phyloP scores from a whole-genome alignment of 257 asterid species.

The Ophiorrhiza pumila region DNA sequence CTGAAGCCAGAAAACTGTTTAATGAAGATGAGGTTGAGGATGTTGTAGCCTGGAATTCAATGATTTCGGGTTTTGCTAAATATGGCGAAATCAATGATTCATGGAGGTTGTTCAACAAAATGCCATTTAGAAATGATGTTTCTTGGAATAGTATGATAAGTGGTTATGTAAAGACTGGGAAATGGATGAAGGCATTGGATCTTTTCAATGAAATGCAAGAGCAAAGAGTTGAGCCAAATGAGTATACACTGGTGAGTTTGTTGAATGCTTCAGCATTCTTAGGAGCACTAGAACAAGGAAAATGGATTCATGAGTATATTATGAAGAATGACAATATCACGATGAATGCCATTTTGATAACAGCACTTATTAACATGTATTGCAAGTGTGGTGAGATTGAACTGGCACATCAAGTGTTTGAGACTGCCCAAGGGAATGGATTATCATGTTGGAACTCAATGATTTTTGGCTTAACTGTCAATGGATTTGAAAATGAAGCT shows the following conservation, averaged over 20 bases:
- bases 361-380: slow-evolving; percentile 67
- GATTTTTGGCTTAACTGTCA: slow-evolving; percentile 66
- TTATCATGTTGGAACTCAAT: slow-evolving; percentile 69
- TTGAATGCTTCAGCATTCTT: slow-evolving; percentile 62
- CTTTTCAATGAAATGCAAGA: slow-evolving; percentile 49
- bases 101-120: slow-evolving; percentile 52
- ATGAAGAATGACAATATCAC: slow-evolving; percentile 28
- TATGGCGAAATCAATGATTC: slow-evolving; percentile 53
- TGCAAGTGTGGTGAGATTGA: slow-evolving; percentile 56
- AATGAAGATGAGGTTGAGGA: slow-evolving; percentile 40
- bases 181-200: slow-evolving; percentile 52
- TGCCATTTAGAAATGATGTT: slow-evolving; percentile 43
- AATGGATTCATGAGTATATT: slow-evolving; percentile 60
- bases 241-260: slow-evolving; percentile 54
- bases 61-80: slow-evolving; percentile 63
- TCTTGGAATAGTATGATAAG: slow-evolving; percentile 80
- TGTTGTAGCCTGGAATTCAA: slow-evolving; percentile 73
- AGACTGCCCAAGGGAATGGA: slow-evolving; percentile 31
- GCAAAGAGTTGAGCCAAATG: slow-evolving; percentile 36
- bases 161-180: slow-evolving; percentile 65
- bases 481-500: slow-evolving; percentile 46
- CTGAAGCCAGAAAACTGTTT: slow-evolving; percentile 50
- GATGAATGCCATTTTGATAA: slow-evolving; percentile 43
- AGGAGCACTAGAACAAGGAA: slow-evolving; percentile 68
- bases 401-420: slow-evolving; percentile 34